These are phyloP conservation scores for Orychophragmus violaceus DNA, from an alignment of 345 rosid species.

Conservation along the genomic window DNA sequence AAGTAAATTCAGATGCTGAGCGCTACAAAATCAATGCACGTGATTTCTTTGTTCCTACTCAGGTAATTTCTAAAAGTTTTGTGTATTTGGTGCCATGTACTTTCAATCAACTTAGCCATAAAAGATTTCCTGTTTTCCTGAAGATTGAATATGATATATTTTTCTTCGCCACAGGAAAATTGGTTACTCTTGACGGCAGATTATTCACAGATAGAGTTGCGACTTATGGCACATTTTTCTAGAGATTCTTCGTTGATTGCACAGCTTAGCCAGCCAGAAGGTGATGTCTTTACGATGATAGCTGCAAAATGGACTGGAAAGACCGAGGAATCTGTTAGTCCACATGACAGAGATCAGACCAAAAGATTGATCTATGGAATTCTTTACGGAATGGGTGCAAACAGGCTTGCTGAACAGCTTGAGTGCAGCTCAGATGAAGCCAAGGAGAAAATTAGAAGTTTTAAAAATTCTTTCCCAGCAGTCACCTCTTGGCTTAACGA, in stretches of 20 bases:
- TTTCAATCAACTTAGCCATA: no score
- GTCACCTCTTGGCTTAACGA: constrained; percentile 78
- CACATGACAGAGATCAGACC: constrained; percentile 76
- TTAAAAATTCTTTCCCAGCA: constrained; percentile 77
- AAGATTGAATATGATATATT: background rate
- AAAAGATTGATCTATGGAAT: constrained; percentile 93
- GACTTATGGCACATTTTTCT: constrained; percentile 94
- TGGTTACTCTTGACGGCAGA: constrained; percentile 89
- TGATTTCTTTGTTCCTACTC: constrained; percentile 77
- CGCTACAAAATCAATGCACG: constrained; percentile 72
- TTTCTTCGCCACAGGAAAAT: constrained; percentile 52
- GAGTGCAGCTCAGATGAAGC: constrained; percentile 82
- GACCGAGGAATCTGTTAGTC: constrained; percentile 50
- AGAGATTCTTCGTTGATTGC: constrained; percentile 67
- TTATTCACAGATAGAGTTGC: constrained; percentile 95
- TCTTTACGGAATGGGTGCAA: constrained; percentile 99
- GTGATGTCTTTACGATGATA: constrained; percentile 88
- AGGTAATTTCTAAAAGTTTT: constrained; percentile 39
- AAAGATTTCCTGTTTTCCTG: no score
- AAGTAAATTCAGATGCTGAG: constrained; percentile 32
- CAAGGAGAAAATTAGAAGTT: constrained; percentile 67
- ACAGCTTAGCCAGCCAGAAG: constrained; percentile 66
- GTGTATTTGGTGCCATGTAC: constrained; percentile 17
- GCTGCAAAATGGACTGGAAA: constrained; percentile 85
- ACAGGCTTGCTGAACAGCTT: constrained; percentile 80